These are phyloP conservation scores for Sonneratia alba DNA, from an alignment of 345 rosid species.

Conservation along the genomic window DNA sequence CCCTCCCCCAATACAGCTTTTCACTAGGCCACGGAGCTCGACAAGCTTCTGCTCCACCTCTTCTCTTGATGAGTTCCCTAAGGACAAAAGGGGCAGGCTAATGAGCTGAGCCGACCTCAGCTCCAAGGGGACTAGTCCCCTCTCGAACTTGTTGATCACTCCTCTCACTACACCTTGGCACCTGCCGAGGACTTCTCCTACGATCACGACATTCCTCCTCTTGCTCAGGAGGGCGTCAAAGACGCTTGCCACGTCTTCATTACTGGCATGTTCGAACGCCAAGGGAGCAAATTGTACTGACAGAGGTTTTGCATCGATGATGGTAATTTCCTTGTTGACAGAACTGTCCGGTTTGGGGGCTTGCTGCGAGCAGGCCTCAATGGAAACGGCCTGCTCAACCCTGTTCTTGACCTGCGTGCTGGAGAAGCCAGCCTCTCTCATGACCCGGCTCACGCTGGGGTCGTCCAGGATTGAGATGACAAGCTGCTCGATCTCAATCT, in stretches of 20 bases:
- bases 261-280: slow-evolving; percentile 12
- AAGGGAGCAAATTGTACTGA: slow-evolving; percentile 19
- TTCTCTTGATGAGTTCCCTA: slow-evolving; percentile 35
- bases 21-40: slow-evolving; percentile 42
- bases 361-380: slow-evolving; percentile 18
- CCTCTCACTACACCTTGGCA: slow-evolving; percentile 38
- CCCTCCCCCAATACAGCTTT: slow-evolving; percentile 33
- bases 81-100: slow-evolving; percentile 44
- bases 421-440: slow-evolving; percentile 81
- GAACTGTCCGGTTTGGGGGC: slow-evolving; percentile 11
- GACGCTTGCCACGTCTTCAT: slow-evolving; percentile 34
- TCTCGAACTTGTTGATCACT: slow-evolving; percentile 43
- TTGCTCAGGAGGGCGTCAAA: slow-evolving; percentile 29
- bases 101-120: slow-evolving; percentile 36
- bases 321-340: background rate
- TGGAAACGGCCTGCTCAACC: slow-evolving; percentile 53
- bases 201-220: slow-evolving; percentile 42
- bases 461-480: slow-evolving; percentile 58
- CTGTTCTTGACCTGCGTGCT: slow-evolving; percentile 50
- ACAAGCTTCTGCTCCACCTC: slow-evolving; percentile 47
- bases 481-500: slow-evolving; percentile 59
- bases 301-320: slow-evolving; percentile 9
- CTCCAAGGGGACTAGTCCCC: slow-evolving; percentile 34
- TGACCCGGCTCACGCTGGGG: slow-evolving; percentile 73
- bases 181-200: slow-evolving; percentile 35